Base-by-base conservation (phyloP, 345 rosid species). In the Eucalyptus cladocalyx region DNA sequence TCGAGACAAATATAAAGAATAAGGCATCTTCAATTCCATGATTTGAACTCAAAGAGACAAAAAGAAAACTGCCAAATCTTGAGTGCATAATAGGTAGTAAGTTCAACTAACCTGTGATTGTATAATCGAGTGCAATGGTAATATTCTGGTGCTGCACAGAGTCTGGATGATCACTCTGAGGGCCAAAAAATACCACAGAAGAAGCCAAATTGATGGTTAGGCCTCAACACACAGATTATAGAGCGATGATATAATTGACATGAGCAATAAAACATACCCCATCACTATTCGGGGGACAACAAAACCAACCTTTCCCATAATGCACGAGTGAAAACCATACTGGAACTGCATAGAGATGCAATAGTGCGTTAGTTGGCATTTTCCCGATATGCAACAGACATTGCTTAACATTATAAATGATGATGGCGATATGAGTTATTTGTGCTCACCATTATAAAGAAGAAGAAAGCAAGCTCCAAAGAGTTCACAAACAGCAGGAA, bases 401-500 rank as follows among this genome's bases (percentile, higher is more conserved):
- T 47, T 47, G 48, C 48, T 1, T 47, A 47, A 47, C 69, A 60
- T 60, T 12, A 5, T 6, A 12, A 60, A 15, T 21, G 32, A 43
- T 5, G 17, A 23, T 6, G 24, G 6, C 23, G 7, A 14, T 14
- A 10, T 65, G 21, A 15, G 48, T 5, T 34, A 15, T 15, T 6
- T n/a, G 19, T 80, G 24, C 90, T 91, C 93, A 96, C 99, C 95
- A 93, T 89, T 89, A 96, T 93, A 89, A 94, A 97, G 93, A 96
- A 95, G 93, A 97, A 90, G 92, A 93, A 96, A 14, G 99, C 97
- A 9, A 97, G 37, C 65, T 96, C 97, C 51, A 97, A 96, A 10
- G 99, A 94, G 90, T 97, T 97, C 83, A 96, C 98, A 90, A 97
- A 97, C 2, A 96, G 95, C 90, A 94, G 93, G 92, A 96, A 87